Percentiles rank a stretch among this genome's conserved stretches.
These are phyloP conservation scores for Irpex sp. DNA, from an alignment of 1,284 basidiomycete genomes.

Conservation along the genomic window DNA sequence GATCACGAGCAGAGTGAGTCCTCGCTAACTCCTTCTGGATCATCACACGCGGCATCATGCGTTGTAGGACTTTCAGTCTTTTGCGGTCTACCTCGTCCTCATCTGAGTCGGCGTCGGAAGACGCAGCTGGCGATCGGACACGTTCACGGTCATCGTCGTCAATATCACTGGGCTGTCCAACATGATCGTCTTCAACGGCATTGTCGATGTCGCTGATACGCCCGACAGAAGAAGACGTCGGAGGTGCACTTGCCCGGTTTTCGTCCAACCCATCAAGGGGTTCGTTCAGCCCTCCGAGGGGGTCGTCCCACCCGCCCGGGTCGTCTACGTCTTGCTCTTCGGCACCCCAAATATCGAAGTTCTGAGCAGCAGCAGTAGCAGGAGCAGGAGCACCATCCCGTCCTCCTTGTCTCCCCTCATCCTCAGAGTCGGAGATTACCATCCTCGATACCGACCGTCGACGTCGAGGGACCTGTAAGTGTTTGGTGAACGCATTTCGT, in stretches of 20 bases:
- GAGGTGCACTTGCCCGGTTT: not conserved
- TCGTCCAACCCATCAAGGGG: not conserved
- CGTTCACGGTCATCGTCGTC: not conserved
- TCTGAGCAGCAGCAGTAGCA: too few relatives aligned
- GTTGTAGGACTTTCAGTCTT: not conserved
- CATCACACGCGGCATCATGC: not conserved
- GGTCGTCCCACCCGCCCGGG: not conserved
- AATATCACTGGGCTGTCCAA: not conserved
- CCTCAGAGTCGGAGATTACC: too few relatives aligned
- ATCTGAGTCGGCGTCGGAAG: not conserved
- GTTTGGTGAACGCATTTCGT: too few relatives aligned
- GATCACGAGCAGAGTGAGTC: not conserved
- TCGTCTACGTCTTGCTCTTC: not conserved
- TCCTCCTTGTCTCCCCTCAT: too few relatives aligned
- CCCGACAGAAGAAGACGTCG: not conserved
- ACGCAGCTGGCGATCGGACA: not conserved
- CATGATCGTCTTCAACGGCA: not conserved
- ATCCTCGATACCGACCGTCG: too few relatives aligned
- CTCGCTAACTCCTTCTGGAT: not conserved
- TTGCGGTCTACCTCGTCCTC: not conserved
- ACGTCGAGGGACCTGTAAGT: too few relatives aligned
- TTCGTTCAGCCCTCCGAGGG: too few relatives aligned
- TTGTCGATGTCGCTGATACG: not conserved
- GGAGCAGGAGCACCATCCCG: too few relatives aligned
- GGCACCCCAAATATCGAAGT: too few relatives aligned